Evolutionary conservation across 805 yeast species (phyloP), one percentile per base, ranked within the genome.

Genomic region (Cyberlindnera mycetangii): DNA sequence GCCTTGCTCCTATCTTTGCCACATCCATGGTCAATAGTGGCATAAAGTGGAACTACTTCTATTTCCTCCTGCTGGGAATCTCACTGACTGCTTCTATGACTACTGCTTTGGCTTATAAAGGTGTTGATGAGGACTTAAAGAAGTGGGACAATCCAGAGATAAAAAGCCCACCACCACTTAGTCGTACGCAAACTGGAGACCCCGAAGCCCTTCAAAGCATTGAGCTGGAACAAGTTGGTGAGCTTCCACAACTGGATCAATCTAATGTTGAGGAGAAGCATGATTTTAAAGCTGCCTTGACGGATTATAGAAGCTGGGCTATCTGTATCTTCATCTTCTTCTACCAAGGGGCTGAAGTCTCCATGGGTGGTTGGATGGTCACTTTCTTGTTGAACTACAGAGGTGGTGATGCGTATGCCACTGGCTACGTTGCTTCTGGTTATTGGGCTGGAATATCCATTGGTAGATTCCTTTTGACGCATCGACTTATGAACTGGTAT

Each of bases 321-420:
- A 48, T 76, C 32, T 68, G 84, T 14, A 52, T 70, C 7, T 76
- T 75, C 46, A 70, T 78, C 16, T 70, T 81, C 49, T 74, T 75
- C 48, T 81, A 81, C 51, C 83, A 78, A 57, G 87, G 86, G 6
- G 72, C 75, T 2, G 86, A 80, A 56, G 85, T 80, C 20, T 62
- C 81, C 1, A 56, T 79, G 55, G 84, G 81, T 14, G 84, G 83
- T 18, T 81, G 86, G 86, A 68, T 74, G 33, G 81, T 78, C 21
- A 78, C 86, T 1, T 81, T 68, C 54, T 60, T 81, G 49, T 67
- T 76, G 32, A 74, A 70, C 22, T 76, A 76, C 50, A 65, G 83
- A 32, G 62, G 67, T 24, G 83, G 78, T 3, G 56, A 64, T 41
- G 50, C 60, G 4, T 44, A 54, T 1, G 55, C 69, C 11, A 67